Base-by-base conservation (phyloP, 1,284 basidiomycete species). In the Leccinum angustisporum region DNA sequence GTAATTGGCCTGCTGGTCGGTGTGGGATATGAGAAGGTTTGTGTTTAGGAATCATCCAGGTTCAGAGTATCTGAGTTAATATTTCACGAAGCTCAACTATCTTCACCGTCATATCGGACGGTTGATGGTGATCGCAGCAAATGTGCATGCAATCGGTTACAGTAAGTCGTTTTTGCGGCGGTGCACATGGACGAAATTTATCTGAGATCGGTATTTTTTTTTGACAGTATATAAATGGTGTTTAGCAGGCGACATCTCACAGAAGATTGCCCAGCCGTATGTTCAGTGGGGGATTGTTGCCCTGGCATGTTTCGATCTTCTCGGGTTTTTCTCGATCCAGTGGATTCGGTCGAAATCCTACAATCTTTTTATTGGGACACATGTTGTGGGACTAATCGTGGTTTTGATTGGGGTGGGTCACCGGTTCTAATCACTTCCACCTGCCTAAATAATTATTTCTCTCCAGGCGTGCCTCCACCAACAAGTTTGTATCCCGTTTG, bases 101-200 rank as follows among this genome's bases (percentile, higher is more conserved):
- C 72, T 94, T 30, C 93, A 95, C 75, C 88, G 92, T 56, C 86
- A 88, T 65, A 77, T 84, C 7, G 93, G 90, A 13, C 79, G 84
- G 40, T 66, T 88, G 53, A 74, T 87, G n/a, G 82, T 92, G 56
- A 65, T 91, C 21, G 80, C 81, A 9, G 81, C 81, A 3, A 88
- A 91, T 60, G 71, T 92, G 30, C 93, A 95, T 71, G 79, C 79
- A 3, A 58, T 89, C 14, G 83, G 83, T 27, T 86, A 81, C 65
- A 76, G 87, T 89, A 68, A 61, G 84, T 80, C 7, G 1, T n/a
- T 46, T 25, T 11, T 25, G 27, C 56, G 14, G 50, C 10, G n/a
- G 11, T 7, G 5, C 34, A 57, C 16, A 2, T 13, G n/a, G 25
- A n/a, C 1, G 25, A 58, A 43, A 21, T 31, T 48, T 9, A 52